Base-by-base conservation (phyloP, 306 rosid species). In the Inga laurina region DNA sequence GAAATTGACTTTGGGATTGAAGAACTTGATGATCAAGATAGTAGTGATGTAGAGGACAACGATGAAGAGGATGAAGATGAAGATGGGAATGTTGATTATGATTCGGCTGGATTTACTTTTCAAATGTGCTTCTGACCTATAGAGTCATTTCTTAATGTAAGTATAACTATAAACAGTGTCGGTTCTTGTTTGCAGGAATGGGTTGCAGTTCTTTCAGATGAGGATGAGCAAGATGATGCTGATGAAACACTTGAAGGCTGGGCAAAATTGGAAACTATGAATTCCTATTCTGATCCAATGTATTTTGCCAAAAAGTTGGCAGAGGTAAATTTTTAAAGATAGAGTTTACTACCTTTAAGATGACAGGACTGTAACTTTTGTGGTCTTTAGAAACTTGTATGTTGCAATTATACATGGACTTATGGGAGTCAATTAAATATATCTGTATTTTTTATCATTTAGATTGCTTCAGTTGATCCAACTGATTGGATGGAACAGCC, bases 401-500 rank as follows among this genome's bases (percentile, higher is more conserved):
- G 88, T 72, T 64, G 24, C 62, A 46, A 66, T 32, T 70, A 79
- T 59, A 39, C 69, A 62, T 45, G 39, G 10, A 67, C 69, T 81
- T 70, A 37, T 71, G 66, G 45, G 37, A 61, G 41, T 80, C 35
- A 45, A 74, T 15, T 82, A 62, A 70, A 79, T 81, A 3, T 49
- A 41, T 86, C 37, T 84, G 51, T 70, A 76, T 82, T 61, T 87
- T 57, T 84, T 67, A 39, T 56, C 77, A n/a, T 80, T 83, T 85
- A 96, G 99, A 88, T 83, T 88, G 97, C 92, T 82, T 94, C 98
- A 71, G 98, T 90, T 81, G 96, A 88, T 81, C 94, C 97, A 21
- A 37, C 89, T 80, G 98, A 96, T 87, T 96, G 99, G 96, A 90
- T 89, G 90, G 95, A 96, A 86, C 94, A 94, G 90, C 97, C 98